These are phyloP conservation scores for Polysphondylium violaceum DNA, from an alignment of 78 protist genomes.

Conservation along the genomic window DNA sequence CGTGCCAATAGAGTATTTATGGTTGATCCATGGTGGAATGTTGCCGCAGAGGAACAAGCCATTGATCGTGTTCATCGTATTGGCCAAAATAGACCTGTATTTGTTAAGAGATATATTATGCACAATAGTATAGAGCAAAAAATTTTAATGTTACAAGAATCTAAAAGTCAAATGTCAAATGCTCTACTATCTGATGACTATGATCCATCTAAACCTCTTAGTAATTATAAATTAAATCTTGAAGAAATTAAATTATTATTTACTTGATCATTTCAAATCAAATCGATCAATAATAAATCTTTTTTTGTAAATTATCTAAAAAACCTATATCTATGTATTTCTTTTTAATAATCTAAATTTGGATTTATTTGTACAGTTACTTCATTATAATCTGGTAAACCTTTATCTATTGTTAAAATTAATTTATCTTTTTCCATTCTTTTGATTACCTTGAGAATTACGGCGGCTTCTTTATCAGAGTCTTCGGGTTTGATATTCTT, in stretches of 20 bases:
- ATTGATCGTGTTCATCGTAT: constrained; percentile 85
- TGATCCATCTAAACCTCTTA: constrained; percentile 32
- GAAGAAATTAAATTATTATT: constrained; percentile 52
- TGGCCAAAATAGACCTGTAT: constrained; percentile 83
- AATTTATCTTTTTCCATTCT: constrained; percentile 53
- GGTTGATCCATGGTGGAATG: constrained; percentile 78
- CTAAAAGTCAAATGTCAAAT: constrained; percentile 64
- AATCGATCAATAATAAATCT: neutral
- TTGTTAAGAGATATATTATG: constrained; percentile 80
- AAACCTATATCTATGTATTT: too few relatives aligned
- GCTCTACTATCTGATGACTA: constrained; percentile 39
- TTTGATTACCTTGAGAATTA: constrained; percentile 1
- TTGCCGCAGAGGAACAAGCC: constrained; percentile 44
- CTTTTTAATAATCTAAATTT: too few relatives aligned
- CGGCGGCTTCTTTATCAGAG: neutral
- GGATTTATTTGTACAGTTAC: too few relatives aligned
- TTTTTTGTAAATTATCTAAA: too few relatives aligned
- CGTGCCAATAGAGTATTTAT: constrained; percentile 79
- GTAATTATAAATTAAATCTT: constrained; percentile 1
- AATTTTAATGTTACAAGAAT: constrained; percentile 85
- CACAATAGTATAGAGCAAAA: constrained; percentile 84
- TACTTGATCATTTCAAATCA: neutral
- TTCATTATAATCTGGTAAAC: too few relatives aligned
- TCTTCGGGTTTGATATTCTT: neutral
- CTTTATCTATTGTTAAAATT: too few relatives aligned